phyloP scores from a whole-genome alignment of 768 basidiomycete species.

The Russula emetica region DNA sequence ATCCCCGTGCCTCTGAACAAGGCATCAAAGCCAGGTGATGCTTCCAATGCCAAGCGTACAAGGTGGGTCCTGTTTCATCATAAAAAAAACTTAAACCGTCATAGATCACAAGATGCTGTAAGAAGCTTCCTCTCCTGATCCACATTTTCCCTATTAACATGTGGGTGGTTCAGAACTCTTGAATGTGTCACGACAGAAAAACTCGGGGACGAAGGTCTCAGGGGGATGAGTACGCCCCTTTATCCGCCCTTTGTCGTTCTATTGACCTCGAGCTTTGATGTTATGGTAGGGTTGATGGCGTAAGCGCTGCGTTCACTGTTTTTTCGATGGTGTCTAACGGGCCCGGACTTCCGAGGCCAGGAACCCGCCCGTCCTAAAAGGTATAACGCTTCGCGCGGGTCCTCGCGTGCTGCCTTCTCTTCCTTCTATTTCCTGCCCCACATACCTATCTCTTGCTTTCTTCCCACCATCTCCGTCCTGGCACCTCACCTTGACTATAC shows the following conservation, averaged over 20 bases:
- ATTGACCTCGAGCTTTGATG: not conserved
- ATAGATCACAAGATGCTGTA: conserved; percentile 19
- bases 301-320: conserved; percentile 6
- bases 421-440: conserved; percentile 9
- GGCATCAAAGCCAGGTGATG: conserved; percentile 13
- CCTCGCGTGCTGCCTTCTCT: conserved; percentile 10
- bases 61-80: conserved; percentile 14
- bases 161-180: conserved; percentile 4
- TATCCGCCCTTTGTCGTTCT: not conserved
- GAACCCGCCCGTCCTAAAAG: conserved; percentile 27
- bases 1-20: conserved; percentile 28
- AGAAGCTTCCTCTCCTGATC: conserved; percentile 20
- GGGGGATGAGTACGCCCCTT: conserved; percentile 30
- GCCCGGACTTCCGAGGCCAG: conserved; percentile 22
- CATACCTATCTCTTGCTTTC: conserved; percentile 5
- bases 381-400: conserved; percentile 20
- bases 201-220: conserved; percentile 19
- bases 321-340: conserved; percentile 8
- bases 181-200: conserved; percentile 4
- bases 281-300: conserved; percentile 14
- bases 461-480: conserved; percentile 21
- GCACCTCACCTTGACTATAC: conserved; percentile 9
- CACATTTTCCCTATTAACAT: conserved; percentile 5
- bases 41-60: conserved; percentile 20
- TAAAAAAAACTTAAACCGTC: not conserved